Base-by-base conservation (phyloP, 2,329 filamentous ascomycete species). In the Fusarium sp. region DNA sequence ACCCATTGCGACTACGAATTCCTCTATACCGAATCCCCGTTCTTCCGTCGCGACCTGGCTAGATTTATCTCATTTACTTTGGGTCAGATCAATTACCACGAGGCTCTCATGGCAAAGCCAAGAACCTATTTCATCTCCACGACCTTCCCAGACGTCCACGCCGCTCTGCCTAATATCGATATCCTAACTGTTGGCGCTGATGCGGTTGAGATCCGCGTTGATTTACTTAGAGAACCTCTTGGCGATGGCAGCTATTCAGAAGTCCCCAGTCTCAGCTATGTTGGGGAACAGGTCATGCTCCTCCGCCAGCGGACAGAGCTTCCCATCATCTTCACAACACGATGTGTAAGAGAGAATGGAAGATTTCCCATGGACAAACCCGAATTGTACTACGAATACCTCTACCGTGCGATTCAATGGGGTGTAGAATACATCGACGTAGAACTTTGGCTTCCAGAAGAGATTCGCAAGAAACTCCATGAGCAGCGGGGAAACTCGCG, bases 401-500 rank as follows among this genome's bases (percentile, higher is more conserved):
- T 97, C n/a, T 91, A 91, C 76, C 90, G 92, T 39, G 94, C 94
- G 7, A 93, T 96, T 59, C 92, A 96, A 78, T 97, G 93, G 93
- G 94, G 94, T 3, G 92, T 94, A 65, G 94, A 97, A 80, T 97
- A 97, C 79, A 92, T 97, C 70, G 94, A 97, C 77, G 93, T 97
- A 57, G 94, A 97, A 83, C 83, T 97, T 42, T 96, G 94, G 93
- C 86, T 97, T 41, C 94, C 94, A 2, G 93, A 95, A 79, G 84
- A 89, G 11, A 93, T 97, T 62, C 87, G 94, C 70, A 86, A 86
- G 70, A 87, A 85, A 66, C 82, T 97, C 14, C 92, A 90, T 58
- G 88, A 92, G 73, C 86, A 89, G 59, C 91, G 92, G 73, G 93
- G 93, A 4, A 93, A 90, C 81, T 95, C 92, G 77, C 92, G 91